Evolutionary conservation across 768 basidiomycete species (phyloP), one percentile per base, ranked within the genome.

Genomic region (Mycena galericulata): DNA sequence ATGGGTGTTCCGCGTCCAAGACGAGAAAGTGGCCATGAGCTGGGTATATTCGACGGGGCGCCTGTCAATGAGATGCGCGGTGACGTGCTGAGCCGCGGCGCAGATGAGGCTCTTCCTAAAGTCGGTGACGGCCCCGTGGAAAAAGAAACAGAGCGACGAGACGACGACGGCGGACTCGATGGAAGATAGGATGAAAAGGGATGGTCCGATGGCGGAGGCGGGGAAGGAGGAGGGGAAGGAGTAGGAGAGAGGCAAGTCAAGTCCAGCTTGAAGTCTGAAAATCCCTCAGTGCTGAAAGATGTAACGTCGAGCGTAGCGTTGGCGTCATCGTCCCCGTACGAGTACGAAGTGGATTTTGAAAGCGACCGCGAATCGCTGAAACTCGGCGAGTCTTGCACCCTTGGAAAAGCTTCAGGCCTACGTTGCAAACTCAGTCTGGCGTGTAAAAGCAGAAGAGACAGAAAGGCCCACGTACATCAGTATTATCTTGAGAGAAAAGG

Each of bases 1-100:
- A 86, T 80, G 1, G 85, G 86, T 1, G 86, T 87, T 1, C 86
- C 86, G 24, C 85, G 78, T 14, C 84, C 85, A 8, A 85, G 85
- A 51, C 77, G 78, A 41, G 82, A 74, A 20, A 83, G 74, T 0
- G 85, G 85, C 83, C 84, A 85, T 2, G 86, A 83, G 7, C 83
- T 82, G 11, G 81, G 75, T 15, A 77, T 69, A n/a, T 79, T 72
- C 1, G 76, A 68, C 7, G 78, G 62, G 7, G 15, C 53, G 40
- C 57, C 54, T 29, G 32, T 53, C 20, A 51, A 59, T 30, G 43
- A 72, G 3, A 67, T 54, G 11, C 47, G 71, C 20, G 58, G 69
- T 9, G 64, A 62, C 12, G 58, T 55, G 34, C 72, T 76, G 67
- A 77, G 72, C 14, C 75, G 75, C 1, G 78, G 75, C 22, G 78